Conservation (phyloP, 306 rosid genomes). For the Rosa persica region DNA sequence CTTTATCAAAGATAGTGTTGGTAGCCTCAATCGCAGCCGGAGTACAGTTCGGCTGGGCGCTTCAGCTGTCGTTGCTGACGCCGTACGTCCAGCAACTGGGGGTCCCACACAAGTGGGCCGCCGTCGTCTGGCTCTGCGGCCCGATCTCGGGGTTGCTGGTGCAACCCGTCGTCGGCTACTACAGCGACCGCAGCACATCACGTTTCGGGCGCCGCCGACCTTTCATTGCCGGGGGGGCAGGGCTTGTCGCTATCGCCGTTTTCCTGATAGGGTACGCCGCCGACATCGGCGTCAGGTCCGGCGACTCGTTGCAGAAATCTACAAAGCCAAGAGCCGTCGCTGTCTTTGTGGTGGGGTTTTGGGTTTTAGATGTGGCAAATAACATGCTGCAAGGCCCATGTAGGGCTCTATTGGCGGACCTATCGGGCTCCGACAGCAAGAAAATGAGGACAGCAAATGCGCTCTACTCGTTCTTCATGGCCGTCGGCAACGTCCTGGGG, state of each 20-base stretch:
- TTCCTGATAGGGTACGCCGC: conserved; percentile 82
- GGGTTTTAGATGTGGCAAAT: conserved; percentile 32
- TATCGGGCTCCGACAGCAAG: conserved; percentile 20
- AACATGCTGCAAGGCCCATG: conserved; percentile 39
- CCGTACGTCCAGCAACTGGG: conserved; percentile 78
- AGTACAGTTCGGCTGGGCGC: conserved; percentile 83
- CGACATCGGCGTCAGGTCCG: conserved; percentile 56
- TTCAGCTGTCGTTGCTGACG: conserved; percentile 67
- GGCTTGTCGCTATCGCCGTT: conserved; percentile 56
- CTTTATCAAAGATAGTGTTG: conserved; percentile 40
- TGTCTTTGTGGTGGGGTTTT: conserved; percentile 26
- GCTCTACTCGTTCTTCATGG: conserved; percentile 76
- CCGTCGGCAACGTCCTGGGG: conserved; percentile 70
- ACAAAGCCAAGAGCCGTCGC: conserved; percentile 29
- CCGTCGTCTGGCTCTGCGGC: conserved; percentile 87
- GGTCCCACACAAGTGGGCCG: conserved; percentile 58
- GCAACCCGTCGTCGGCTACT: conserved; percentile 77
- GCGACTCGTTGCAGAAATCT: conserved; percentile 27
- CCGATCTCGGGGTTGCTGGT: conserved; percentile 78
- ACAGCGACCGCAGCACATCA: conserved; percentile 71
- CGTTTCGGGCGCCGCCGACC: conserved; percentile 86
- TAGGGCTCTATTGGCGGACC: conserved; percentile 26
- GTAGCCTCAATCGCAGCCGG: conserved; percentile 84
- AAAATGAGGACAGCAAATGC: conserved; percentile 49
- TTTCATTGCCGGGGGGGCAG: conserved; percentile 55